These are phyloP conservation scores for Lactuca sativa DNA, from an alignment of 129 eudicot species.

Conservation along the genomic window DNA sequence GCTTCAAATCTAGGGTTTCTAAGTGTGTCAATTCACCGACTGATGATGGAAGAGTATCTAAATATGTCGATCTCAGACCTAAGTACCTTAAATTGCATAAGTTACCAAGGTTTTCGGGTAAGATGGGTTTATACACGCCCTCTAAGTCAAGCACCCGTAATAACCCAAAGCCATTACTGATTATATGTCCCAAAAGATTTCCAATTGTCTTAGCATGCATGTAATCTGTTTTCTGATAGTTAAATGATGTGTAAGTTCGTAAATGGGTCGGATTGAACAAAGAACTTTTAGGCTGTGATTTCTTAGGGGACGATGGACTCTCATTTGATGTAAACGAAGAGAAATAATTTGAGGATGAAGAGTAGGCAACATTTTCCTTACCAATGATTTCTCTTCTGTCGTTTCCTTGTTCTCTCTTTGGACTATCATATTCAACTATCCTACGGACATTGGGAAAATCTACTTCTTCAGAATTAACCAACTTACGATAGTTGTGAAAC, in stretches of 20 bases:
- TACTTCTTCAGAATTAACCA: not conserved
- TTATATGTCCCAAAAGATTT: slow-evolving; percentile 27
- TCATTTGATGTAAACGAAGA: slow-evolving; percentile 6
- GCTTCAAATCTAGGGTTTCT: slow-evolving; percentile 59
- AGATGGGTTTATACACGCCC: slow-evolving; percentile 48
- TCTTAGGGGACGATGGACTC: slow-evolving; percentile 9
- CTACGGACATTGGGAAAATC: slow-evolving; percentile 33
- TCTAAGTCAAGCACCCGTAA: slow-evolving; percentile 64
- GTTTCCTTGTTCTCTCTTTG: slow-evolving; percentile 10
- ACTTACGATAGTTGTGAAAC: slow-evolving; percentile 37
- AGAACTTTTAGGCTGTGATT: slow-evolving; percentile 23
- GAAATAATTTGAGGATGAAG: not conserved
- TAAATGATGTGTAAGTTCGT: slow-evolving; percentile 48
- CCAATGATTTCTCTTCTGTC: not conserved
- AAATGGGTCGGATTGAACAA: slow-evolving; percentile 17
- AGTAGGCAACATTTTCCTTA: slow-evolving; percentile 9
- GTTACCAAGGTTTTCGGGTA: slow-evolving; percentile 52
- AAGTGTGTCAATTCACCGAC: slow-evolving; percentile 47
- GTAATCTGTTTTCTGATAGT: slow-evolving; percentile 34
- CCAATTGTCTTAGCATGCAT: slow-evolving; percentile 45
- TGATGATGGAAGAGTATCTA: slow-evolving; percentile 50
- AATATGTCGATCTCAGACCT: slow-evolving; percentile 52
- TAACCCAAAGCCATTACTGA: slow-evolving; percentile 37
- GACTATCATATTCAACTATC: slow-evolving; percentile 36
- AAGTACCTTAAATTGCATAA: slow-evolving; percentile 52